phyloP scores from a whole-genome alignment of 345 rosid genomes.

The Lenwebbia sp. region DNA sequence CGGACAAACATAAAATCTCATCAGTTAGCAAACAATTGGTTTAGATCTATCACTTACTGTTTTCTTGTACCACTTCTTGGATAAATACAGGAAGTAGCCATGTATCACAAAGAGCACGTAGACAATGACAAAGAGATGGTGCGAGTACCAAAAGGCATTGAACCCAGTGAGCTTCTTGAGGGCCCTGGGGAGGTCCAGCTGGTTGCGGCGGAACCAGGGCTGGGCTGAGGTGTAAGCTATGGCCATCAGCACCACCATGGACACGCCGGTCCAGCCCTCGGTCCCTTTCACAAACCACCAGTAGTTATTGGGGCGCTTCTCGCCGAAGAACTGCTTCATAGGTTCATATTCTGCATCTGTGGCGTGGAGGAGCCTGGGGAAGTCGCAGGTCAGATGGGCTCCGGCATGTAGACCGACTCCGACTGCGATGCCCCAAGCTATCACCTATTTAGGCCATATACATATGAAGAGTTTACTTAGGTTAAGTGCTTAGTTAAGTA shows the following conservation, averaged over 20 bases:
- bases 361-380: slow-evolving; percentile 68
- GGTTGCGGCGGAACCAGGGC: slow-evolving; percentile 69
- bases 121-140: slow-evolving; percentile 66
- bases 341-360: slow-evolving; percentile 47
- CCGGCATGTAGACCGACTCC: slow-evolving; percentile 56
- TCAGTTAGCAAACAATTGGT: neutral
- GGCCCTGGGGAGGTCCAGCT: slow-evolving; percentile 43
- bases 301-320: slow-evolving; percentile 45
- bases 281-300: slow-evolving; percentile 75
- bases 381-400: slow-evolving; percentile 65
- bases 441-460: slow-evolving; percentile 12
- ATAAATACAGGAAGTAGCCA: slow-evolving; percentile 49
- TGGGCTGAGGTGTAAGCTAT: slow-evolving; percentile 53
- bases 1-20: neutral
- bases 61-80: slow-evolving; percentile 63
- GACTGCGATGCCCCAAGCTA: slow-evolving; percentile 53
- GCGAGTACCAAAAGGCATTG: slow-evolving; percentile 87
- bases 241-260: slow-evolving; percentile 65
- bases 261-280: slow-evolving; percentile 64
- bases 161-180: slow-evolving; percentile 61
- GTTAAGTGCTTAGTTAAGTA: neutral
- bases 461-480: neutral
- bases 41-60: slow-evolving; percentile 28
- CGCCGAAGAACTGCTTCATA: slow-evolving; percentile 48
- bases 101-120: slow-evolving; percentile 60